Percentiles rank a stretch among this genome's conserved stretches.
Conservation (phyloP, 192 early-diverging fungal species). For the Coemansia sp. region DNA sequence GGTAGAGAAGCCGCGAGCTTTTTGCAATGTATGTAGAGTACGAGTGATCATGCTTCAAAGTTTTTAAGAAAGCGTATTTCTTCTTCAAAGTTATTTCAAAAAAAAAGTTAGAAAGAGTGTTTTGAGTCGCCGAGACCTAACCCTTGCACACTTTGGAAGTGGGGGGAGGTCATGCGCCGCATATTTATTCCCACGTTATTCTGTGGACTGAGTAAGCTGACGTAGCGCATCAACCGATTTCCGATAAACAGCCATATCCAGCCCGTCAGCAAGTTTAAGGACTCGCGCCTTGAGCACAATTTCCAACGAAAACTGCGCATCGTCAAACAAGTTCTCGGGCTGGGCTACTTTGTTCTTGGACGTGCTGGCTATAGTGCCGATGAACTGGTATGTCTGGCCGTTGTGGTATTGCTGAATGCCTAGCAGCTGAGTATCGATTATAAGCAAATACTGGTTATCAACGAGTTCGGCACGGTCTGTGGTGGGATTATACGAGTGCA, state of each 20-base stretch:
- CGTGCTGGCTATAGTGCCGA: constrained; percentile 10
- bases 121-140: no score
- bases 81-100: no score
- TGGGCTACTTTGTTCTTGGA: background rate
- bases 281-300: constrained; percentile 34
- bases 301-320: constrained; percentile 13
- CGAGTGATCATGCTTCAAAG: no score
- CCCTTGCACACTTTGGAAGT: no score
- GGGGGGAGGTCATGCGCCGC: no score
- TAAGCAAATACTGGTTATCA: constrained; percentile 14
- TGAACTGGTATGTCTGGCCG: constrained; percentile 46
- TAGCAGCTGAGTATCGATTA: constrained; percentile 29
- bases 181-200: no score
- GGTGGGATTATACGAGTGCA: constrained; percentile 28
- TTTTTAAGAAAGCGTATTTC: no score
- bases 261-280: constrained; percentile 23
- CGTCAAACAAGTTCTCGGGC: constrained; percentile 24
- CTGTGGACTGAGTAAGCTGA: no score
- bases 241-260: constrained; percentile 32
- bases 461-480: constrained; percentile 21
- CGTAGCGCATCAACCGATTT: constrained; percentile 34
- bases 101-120: no score
- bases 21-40: no score
- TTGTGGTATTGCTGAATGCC: constrained; percentile 29
- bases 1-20: no score